Percentiles rank a stretch among this genome's conserved stretches.
Evolutionary conservation across 495 filamentous ascomycete species (phyloP).

Genomic region (Pseudomonodictys pantanalensis): DNA sequence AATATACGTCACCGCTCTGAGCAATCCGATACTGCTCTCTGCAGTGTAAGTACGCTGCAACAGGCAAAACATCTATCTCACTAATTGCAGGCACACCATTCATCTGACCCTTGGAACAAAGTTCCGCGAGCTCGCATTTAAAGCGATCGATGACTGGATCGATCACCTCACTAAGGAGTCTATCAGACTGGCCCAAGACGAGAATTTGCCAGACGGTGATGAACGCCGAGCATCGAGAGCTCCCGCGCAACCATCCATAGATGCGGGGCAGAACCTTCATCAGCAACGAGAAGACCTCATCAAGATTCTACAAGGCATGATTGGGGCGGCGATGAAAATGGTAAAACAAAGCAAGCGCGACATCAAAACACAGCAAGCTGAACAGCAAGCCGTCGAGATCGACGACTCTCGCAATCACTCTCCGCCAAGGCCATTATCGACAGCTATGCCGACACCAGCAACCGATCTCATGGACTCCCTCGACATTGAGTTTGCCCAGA

Average conservation of each 20-base stretch:
- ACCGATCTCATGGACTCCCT: neutral
- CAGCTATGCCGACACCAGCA: neutral
- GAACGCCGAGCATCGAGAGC: too few species aligned
- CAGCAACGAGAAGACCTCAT: neutral
- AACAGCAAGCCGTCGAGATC: neutral
- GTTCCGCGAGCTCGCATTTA: neutral
- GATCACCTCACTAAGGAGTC: neutral
- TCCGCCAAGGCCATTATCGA: neutral
- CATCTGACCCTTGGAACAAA: neutral
- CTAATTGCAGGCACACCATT: neutral
- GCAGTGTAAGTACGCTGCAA: neutral
- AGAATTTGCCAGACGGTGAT: neutral
- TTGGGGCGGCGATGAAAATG: neutral
- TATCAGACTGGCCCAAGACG: neutral
- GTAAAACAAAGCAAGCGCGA: neutral
- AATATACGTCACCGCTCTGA: neutral
- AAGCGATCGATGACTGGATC: neutral
- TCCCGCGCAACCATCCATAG: too few species aligned
- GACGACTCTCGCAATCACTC: neutral
- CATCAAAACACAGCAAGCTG: neutral
- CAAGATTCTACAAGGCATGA: neutral
- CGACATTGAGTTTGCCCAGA: too few species aligned
- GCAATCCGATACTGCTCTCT: neutral
- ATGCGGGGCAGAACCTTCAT: too few species aligned
- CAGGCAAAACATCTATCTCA: neutral